Percentiles rank a stretch among this genome's conserved stretches.
Evolutionary conservation across 208 protist species (phyloP).

Genomic region (Trypanosoma vivax): DNA sequence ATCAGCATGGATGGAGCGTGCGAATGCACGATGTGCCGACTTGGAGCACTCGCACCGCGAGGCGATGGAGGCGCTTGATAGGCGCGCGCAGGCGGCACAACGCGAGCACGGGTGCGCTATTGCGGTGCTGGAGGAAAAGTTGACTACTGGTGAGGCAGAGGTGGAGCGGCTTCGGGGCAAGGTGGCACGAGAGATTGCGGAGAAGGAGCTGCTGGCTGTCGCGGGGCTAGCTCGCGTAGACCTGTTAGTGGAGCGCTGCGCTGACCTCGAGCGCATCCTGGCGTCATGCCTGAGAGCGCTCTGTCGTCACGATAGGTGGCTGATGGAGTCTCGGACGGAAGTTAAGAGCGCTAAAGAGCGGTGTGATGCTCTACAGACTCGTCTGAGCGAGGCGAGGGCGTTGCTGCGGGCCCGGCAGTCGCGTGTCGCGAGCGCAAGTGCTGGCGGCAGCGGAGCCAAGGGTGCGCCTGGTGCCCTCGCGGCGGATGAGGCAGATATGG

Average conservation of each 20-base stretch:
- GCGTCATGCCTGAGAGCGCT: slow-evolving; percentile 3
- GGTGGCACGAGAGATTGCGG: background rate
- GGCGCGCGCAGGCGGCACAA: slow-evolving; percentile 5
- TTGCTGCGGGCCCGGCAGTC: slow-evolving; percentile 9
- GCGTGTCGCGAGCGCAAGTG: no score
- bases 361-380: slow-evolving; percentile 16
- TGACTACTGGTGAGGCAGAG: background rate
- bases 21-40: background rate
- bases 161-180: background rate
- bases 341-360: slow-evolving; percentile 15
- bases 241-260: slow-evolving; percentile 19
- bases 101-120: slow-evolving; percentile 4
- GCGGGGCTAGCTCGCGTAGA: slow-evolving; percentile 14
- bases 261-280: slow-evolving; percentile 18
- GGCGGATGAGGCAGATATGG: background rate
- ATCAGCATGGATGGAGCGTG: slow-evolving; percentile 2
- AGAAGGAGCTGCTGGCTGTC: slow-evolving; percentile 17
- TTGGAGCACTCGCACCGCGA: slow-evolving; percentile 1
- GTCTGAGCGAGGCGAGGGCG: slow-evolving; percentile 4
- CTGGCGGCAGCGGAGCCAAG: no score
- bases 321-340: slow-evolving; percentile 16
- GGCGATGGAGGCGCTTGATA: slow-evolving; percentile 1
- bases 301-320: slow-evolving; percentile 6
- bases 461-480: no score
- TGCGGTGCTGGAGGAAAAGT: slow-evolving; percentile 10